Percentiles rank a stretch among this genome's conserved stretches.
phyloP scores from a whole-genome alignment of 2,329 filamentous ascomycete genomes.

The Stagonosporopsis chrysanthemi region DNA sequence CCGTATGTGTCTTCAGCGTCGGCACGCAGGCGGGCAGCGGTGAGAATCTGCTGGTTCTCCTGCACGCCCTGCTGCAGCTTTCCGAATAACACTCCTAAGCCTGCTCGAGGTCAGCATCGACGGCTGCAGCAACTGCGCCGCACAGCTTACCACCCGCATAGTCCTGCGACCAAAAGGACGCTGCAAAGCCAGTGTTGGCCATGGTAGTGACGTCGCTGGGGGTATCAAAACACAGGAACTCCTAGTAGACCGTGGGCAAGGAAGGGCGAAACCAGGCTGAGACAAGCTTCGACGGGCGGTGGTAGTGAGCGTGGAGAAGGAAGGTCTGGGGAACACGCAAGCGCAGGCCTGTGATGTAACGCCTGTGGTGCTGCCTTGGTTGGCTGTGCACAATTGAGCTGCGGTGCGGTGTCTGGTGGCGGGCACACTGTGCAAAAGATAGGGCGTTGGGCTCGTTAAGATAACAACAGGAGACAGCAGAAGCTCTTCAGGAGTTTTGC shows the following conservation, averaged over 20 bases:
- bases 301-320: constrained; percentile 35
- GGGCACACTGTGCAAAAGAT: constrained; percentile 15
- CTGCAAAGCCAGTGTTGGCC: constrained; percentile 71
- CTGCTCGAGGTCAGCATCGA: constrained; percentile 47
- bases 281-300: constrained; percentile 21
- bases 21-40: constrained; percentile 89
- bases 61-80: constrained; percentile 96
- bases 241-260: constrained; percentile 22
- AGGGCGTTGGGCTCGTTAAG: constrained; percentile 16
- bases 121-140: constrained; percentile 37
- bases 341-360: constrained; percentile 20
- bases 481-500: constrained; percentile 28
- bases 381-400: constrained; percentile 19
- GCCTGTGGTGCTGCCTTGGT: constrained; percentile 21
- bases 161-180: constrained; percentile 97
- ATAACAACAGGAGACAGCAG: constrained; percentile 10
- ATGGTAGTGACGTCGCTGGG: constrained; percentile 31
- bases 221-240: constrained; percentile 31
- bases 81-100: constrained; percentile 90
- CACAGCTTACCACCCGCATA: constrained; percentile 85
- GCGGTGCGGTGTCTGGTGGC: constrained; percentile 5
- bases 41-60: constrained; percentile 93
- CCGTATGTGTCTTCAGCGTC: constrained; percentile 94
- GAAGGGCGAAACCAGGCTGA: constrained; percentile 18
- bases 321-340: constrained; percentile 22